phyloP scores from a whole-genome alignment of 1,284 basidiomycete species.

The Puccinia novopanici region DNA sequence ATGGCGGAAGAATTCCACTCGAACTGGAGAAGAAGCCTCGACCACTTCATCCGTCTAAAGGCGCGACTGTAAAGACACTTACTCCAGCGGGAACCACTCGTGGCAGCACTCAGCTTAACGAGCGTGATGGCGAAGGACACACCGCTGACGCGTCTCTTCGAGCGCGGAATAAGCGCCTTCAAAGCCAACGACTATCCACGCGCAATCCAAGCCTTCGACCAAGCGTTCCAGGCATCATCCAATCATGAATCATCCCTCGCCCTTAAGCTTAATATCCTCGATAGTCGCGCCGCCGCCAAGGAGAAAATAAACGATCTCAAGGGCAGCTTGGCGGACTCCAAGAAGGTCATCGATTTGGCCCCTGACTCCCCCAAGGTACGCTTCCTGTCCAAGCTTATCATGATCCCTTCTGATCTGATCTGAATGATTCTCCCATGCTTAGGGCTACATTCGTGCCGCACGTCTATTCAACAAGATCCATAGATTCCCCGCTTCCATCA shows the following conservation, averaged over 20 bases:
- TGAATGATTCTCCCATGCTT: neutral
- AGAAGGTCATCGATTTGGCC: slow-evolving; percentile 31
- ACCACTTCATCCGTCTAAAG: no score
- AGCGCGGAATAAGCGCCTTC: slow-evolving; percentile 31
- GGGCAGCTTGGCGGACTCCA: slow-evolving; percentile 27
- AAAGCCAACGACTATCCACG: slow-evolving; percentile 24
- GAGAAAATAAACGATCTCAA: slow-evolving; percentile 38
- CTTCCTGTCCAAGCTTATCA: neutral
- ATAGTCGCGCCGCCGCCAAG: slow-evolving; percentile 42
- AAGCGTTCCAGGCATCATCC: slow-evolving; percentile 29
- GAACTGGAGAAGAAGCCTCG: no score
- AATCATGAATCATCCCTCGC: neutral
- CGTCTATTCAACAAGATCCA: slow-evolving; percentile 36
- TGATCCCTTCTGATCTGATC: neutral
- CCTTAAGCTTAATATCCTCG: slow-evolving; percentile 31
- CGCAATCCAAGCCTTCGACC: slow-evolving; percentile 31
- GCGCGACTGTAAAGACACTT: no score
- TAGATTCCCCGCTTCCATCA: slow-evolving; percentile 27
- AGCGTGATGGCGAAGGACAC: neutral
- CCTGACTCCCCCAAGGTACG: slow-evolving; percentile 25
- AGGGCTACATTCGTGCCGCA: slow-evolving; percentile 43
- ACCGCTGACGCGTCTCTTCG: slow-evolving; percentile 22
- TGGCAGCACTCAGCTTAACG: no score
- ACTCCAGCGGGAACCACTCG: no score
- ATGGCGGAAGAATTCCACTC: no score